Percentiles rank a stretch among this genome's conserved stretches.
These are phyloP conservation scores for Pyrus bretschneideri DNA, from an alignment of 306 rosid genomes.

Conservation along the genomic window DNA sequence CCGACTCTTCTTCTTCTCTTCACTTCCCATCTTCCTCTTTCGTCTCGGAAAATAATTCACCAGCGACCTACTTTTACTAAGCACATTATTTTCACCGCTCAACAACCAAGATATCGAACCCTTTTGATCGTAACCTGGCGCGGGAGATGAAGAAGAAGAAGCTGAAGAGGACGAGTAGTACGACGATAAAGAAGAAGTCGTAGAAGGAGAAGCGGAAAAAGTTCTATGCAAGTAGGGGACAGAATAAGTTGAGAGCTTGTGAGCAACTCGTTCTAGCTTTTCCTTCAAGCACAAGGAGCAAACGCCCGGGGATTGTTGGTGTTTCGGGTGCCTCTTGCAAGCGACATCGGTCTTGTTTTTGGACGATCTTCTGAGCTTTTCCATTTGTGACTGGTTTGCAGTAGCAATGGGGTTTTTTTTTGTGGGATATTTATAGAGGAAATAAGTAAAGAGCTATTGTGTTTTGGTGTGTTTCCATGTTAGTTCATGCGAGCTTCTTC, in stretches of 20 bases:
- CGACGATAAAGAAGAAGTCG: constrained; percentile 44
- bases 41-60: constrained; percentile 31
- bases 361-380: constrained; percentile 16
- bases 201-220: constrained; percentile 10
- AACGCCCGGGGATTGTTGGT: constrained; percentile 72
- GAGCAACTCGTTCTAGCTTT: constrained; percentile 24
- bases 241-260: neutral
- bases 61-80: constrained; percentile 48
- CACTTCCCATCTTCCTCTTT: neutral
- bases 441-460: neutral
- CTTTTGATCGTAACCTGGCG: neutral
- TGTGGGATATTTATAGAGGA: constrained; percentile 15
- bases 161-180: constrained; percentile 39
- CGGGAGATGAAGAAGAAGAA: constrained; percentile 55
- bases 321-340: constrained; percentile 81
- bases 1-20: constrained; percentile 30
- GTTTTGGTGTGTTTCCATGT: constrained; percentile 24
- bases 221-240: neutral
- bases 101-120: constrained; percentile 18
- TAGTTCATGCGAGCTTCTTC: constrained; percentile 39
- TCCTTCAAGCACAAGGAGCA: constrained; percentile 71
- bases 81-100: constrained; percentile 21
- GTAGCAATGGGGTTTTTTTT: neutral
- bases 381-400: constrained; percentile 15
- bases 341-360: constrained; percentile 18